phyloP scores from a whole-genome alignment of 2,329 filamentous ascomycete species.

The Leptographium flavum region DNA sequence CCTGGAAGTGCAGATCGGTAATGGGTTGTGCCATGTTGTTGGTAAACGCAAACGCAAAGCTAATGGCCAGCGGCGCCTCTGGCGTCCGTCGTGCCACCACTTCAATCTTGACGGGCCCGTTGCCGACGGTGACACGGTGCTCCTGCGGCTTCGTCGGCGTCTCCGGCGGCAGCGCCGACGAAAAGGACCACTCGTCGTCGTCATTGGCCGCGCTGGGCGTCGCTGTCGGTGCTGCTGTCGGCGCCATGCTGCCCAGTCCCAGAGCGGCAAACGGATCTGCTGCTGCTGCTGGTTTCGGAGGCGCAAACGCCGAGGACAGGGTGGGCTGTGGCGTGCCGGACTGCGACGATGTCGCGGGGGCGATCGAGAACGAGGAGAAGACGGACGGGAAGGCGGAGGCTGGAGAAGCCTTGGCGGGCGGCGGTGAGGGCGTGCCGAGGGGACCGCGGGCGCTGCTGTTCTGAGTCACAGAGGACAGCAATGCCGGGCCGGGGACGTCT shows the following conservation, averaged over 20 bases:
- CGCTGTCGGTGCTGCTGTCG: slow-evolving; percentile 18
- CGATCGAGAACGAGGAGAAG: slow-evolving; percentile 40
- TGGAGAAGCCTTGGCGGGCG: background rate
- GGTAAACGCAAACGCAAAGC: slow-evolving; percentile 66
- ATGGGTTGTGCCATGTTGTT: slow-evolving; percentile 63
- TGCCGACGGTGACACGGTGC: slow-evolving; percentile 53
- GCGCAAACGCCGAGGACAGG: slow-evolving; percentile 30
- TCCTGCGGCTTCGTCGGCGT: slow-evolving; percentile 34
- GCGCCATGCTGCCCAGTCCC: slow-evolving; percentile 22
- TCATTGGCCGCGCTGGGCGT: slow-evolving; percentile 28
- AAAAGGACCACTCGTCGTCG: slow-evolving; percentile 91
- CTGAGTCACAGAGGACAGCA: slow-evolving; percentile 50
- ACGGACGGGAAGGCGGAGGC: slow-evolving; percentile 28
- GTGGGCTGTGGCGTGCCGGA: slow-evolving; percentile 37
- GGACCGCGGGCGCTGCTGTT: slow-evolving; percentile 39
- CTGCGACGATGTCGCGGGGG: slow-evolving; percentile 28
- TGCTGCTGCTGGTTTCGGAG: slow-evolving; percentile 22
- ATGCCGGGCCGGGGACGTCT: slow-evolving; percentile 51
- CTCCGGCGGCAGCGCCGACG: slow-evolving; percentile 63
- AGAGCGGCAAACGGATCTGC: slow-evolving; percentile 41
- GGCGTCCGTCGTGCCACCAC: slow-evolving; percentile 52
- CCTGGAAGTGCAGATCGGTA: slow-evolving; percentile 72
- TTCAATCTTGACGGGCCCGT: slow-evolving; percentile 56
- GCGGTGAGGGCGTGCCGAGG: slow-evolving; percentile 13
- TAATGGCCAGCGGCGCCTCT: slow-evolving; percentile 41